phyloP scores from a whole-genome alignment of 495 filamentous ascomycete species.

The Paragyromitra xinjiangensis region DNA sequence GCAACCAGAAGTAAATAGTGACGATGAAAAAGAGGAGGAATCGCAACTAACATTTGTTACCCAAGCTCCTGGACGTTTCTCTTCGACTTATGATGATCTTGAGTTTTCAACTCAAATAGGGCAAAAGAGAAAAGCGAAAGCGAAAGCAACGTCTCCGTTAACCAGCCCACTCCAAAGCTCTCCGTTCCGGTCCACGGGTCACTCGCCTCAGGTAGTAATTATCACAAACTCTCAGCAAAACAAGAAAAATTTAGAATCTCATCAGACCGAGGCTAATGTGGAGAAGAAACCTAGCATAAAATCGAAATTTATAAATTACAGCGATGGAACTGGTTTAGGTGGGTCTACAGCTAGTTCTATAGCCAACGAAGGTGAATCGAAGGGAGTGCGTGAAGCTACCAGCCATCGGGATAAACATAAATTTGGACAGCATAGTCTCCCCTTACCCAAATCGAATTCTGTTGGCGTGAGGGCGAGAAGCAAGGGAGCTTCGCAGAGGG shows the following conservation, averaged over 20 bases:
- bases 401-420: conserved; percentile 17
- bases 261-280: conserved; percentile 2
- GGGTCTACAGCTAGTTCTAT: conserved; percentile 13
- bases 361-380: background rate
- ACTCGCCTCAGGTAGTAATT: conserved; percentile 30
- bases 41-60: conserved; percentile 41
- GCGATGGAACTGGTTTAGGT: conserved; percentile 22
- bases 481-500: background rate
- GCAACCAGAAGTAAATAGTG: conserved; percentile 10
- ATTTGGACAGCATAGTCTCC: background rate
- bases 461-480: background rate
- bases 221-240: conserved; percentile 18
- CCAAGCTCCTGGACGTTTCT: conserved; percentile 37
- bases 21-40: conserved; percentile 29
- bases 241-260: background rate
- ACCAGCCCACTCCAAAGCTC: background rate
- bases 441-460: background rate
- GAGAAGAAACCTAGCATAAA: conserved; percentile 1
- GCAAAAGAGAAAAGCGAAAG: background rate
- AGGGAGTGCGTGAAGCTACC: background rate
- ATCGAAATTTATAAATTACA: conserved; percentile 37
- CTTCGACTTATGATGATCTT: conserved; percentile 46
- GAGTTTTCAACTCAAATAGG: conserved; percentile 16
- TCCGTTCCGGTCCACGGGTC: conserved; percentile 11
- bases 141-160: background rate